Base-by-base conservation (phyloP, 768 basidiomycete species). In the Mycena rosella region DNA sequence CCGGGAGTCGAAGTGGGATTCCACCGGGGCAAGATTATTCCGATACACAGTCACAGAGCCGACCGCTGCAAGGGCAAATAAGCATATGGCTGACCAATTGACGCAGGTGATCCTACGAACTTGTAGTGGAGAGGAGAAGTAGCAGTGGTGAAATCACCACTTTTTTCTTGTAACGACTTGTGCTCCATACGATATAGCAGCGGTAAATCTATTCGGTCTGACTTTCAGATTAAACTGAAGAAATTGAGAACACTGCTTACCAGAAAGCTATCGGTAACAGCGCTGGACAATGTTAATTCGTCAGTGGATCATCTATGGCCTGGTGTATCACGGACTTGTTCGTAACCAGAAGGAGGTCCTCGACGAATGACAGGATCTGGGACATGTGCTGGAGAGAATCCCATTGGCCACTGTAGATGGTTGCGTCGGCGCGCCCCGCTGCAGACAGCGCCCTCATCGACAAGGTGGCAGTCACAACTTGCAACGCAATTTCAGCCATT, bases 141-240 rank as follows among this genome's bases (percentile, higher is more conserved):
- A 60, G 15, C 22, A 49, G 3, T 7, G 59, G 59, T 18, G 26
- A 27, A 3, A 18, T 20, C 22, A 60, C 48, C 10, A 60, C 47
- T 27, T 56, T 24, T 60, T 60, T 60, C 15, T 40, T 60, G 3
- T 27, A n/a, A 5, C 15, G 13, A 30, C 15, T 36, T 17, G 59
- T 34, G 13, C 34, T 22, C 59, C 59, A 60, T 22, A 60, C 49
- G 3, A 60, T 8, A 27, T 60, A 60, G 34, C 59, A 60, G 30
- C 59, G 59, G 10, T 60, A 60, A 1, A 40, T 51, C 59, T 60
- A 29, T 26, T 26, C 10, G 9, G 26, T 24, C 18, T n/a, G 18
- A 11, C 3, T 4, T n/a, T n/a, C n/a, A n/a, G n/a, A 32, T n/a
- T n/a, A n/a, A n/a, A n/a, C n/a, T n/a, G n/a, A n/a, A n/a, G 5